Base-by-base conservation (phyloP, 108 stramenopile species). In the Aurantiochytrium sp. region DNA sequence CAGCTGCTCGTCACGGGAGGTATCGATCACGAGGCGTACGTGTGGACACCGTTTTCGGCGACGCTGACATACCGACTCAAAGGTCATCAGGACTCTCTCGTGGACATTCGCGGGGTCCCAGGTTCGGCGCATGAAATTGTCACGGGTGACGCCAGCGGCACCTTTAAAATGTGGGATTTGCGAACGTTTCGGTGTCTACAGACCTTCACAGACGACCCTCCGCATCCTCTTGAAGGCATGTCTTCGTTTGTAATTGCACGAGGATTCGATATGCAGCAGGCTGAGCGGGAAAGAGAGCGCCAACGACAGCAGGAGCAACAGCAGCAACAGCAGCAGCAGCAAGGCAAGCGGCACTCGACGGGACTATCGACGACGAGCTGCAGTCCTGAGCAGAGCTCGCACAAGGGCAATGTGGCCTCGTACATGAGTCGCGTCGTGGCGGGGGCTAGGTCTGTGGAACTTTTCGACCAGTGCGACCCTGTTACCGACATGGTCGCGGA, bases 11-110 rank as follows among this genome's bases (percentile, higher is more conserved):
- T 94, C 28, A 73, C 88, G 21, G 92, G 92, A 58, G 93, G 93
- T 23, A 92, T 94, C 44, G 93, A 94, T 72, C 93, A 93, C 88
- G 93, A 93, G 35, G 93, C 93, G 5, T 92, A 89, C 72, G 93
- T 94, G 25, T 94, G 93, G 93, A 91, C 91, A 6, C 93, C 93
- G n/a, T 94, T 94, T 44, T 93, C 92, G 4, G 90, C 91, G 42
- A 92, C 90, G 5, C 88, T 94, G 3, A 60, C 93, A 55, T 92
- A 91, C 69, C 89, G 60, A 51, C 89, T 94, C 0, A 90, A 92
- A 44, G 93, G 93, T 35, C 93, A 94, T 60, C 60, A 76, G 44
- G 92, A 92, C 60, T 90, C 91, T n/a, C 83, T 94, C 5, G 92
- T 94, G 29, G 93, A 92, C 23, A 89, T 89, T 60, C 93, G 92